Base-by-base conservation (phyloP, 2,329 filamentous ascomycete genomes). In the Venturia nashicola region DNA sequence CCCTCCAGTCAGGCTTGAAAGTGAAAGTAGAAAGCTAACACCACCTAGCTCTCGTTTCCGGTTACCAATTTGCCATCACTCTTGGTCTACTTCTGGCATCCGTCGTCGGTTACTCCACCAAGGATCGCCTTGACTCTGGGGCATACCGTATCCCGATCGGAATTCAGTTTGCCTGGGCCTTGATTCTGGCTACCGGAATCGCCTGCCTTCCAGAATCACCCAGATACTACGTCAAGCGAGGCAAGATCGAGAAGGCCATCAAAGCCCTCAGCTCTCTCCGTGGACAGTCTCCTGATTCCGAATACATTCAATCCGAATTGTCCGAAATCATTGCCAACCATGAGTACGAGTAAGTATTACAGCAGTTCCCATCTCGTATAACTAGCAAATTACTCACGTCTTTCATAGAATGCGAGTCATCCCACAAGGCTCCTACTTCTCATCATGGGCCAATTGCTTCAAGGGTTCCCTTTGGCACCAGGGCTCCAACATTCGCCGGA, bases 281-380 rank as follows among this genome's bases (percentile, higher is more conserved):
- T 73, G 89, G 88, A 66, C 88, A 95, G 78, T 82, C 87, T 60
- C 71, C 76, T 62, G 84, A 88, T 63, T 92, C 88, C 27, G 83
- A 88, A 67, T 91, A 84, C 75, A 86, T 96, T 76, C 84, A 88
- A 77, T 78, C 84, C 66, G 91, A 96, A 77, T 81, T 95, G 57
- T 83, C 88, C 48, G 91, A 96, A 78, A 90, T 96, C 68, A 82
- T 94, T 66, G 91, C 90, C 79, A 96, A 95, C 81, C 84, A 93
- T 76, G 89, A 90, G 77, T 91, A 93, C 73, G 91, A 96, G 80
- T 60, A 42, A 60, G 59, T 42, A 3, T 39, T 27, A 7, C 7
- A 23, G n/a, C 36, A 42, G n/a, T 23, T 4, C 16, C 36, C 23
- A 43, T 60, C 39, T 27, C 36, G 7, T 27, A n/a, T 11, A 59